phyloP scores from a whole-genome alignment of 2,329 filamentous ascomycete genomes.

The Salinomyces thailandicus region DNA sequence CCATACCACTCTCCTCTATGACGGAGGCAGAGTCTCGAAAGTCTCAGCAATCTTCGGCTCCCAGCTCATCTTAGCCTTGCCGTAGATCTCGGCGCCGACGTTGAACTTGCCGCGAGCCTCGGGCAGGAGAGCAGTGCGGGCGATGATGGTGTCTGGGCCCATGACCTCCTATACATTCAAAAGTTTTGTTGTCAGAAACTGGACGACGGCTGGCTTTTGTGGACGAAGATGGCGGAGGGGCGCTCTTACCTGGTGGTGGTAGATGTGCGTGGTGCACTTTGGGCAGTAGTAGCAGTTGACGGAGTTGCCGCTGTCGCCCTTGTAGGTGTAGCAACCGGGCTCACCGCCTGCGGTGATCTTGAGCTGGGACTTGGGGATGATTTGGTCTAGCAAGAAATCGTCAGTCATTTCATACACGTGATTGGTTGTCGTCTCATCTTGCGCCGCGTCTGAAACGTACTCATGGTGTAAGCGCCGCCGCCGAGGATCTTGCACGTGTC shows the following conservation, averaged over 20 bases:
- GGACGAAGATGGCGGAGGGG: not conserved
- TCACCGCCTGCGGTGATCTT: slow-evolving; percentile 42
- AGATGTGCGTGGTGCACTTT: slow-evolving; percentile 46
- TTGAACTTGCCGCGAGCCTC: slow-evolving; percentile 39
- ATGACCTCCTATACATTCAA: slow-evolving; percentile 36
- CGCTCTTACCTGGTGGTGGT: slow-evolving; percentile 39
- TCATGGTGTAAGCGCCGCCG: slow-evolving; percentile 43
- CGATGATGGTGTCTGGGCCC: slow-evolving; percentile 41
- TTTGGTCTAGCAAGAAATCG: too few species aligned
- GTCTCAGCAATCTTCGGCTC: slow-evolving; percentile 42
- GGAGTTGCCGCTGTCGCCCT: slow-evolving; percentile 42
- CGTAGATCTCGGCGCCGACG: slow-evolving; percentile 45
- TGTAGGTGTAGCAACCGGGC: slow-evolving; percentile 44
- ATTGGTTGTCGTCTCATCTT: too few species aligned
- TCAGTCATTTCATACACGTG: too few species aligned
- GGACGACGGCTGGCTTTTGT: too few species aligned
- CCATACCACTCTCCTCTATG: slow-evolving; percentile 15
- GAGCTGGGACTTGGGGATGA: slow-evolving; percentile 40
- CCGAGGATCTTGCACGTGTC: slow-evolving; percentile 43
- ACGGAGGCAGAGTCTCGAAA: slow-evolving; percentile 36
- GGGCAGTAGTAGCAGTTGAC: slow-evolving; percentile 50
- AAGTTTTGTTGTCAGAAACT: too few species aligned
- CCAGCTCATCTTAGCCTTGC: slow-evolving; percentile 43
- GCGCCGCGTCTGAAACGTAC: too few species aligned
- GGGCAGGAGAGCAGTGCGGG: slow-evolving; percentile 40